Evolutionary conservation across 257 asterid genomes (phyloP), one percentile per base, ranked within the genome.

Genomic region (Orobanche coerulescens): DNA sequence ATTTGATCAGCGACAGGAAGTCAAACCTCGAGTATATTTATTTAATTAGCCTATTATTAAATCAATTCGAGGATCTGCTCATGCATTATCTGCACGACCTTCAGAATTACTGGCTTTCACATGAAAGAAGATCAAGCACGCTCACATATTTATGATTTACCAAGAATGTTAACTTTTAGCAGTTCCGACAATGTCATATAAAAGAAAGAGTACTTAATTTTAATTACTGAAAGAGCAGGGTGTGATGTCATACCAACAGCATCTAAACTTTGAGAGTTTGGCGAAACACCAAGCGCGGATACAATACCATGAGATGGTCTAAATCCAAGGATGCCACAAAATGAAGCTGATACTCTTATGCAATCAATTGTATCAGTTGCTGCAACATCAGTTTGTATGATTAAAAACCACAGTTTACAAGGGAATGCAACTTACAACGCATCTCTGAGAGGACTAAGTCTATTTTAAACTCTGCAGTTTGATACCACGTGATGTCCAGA

Each of bases 211-310:
- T 15, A 42, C 36, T 2, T 3, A 30, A 47, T 58, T 64, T 20
- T 12, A 55, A 57, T 42, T 57, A 24, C 47, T 9, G 34, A 24
- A 57, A 52, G 23, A 59, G 73, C 62, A 56, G 55, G 62, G 14
- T 20, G 67, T 28, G 43, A 71, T 31, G 13, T 34, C 96, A 51
- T 85, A 93, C 97, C 99, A 68, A 93, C 77, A 67, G 95, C 73
- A 58, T 89, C 97, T 58, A 93, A 72, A 75, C 94, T 86, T 79
- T 86, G 96, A 25, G 97, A 90, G 70, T 74, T 87, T 62, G 96
- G 97, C 54, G 74, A 65, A 42, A 93, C 82, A 49, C 99, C 96
- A 73, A 89, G 70, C 25, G 88, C 59, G 63, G 94, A 81, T 57
- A 83, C 80, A 40, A 71, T 34, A 52, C 99, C 95, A 44, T 93